Conservation (phyloP, 1,284 basidiomycete species). For the Apiotrichum montevideense region DNA sequence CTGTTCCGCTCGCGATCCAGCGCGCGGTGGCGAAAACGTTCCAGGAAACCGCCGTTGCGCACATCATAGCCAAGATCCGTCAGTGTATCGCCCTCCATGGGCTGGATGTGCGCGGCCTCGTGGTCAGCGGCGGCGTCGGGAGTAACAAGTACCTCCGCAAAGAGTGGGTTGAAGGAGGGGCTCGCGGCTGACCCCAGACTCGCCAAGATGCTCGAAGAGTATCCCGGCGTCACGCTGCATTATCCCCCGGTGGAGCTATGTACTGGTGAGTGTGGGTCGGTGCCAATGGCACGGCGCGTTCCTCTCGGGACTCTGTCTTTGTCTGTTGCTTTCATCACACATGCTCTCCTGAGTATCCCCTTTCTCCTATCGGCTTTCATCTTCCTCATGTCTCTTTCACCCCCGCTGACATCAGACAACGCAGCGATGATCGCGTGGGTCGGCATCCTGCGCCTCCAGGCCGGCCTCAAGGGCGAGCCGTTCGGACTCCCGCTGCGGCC, state of each 20-base stretch:
- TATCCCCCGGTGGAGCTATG: conserved; percentile 68
- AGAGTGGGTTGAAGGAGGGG: conserved; percentile 48
- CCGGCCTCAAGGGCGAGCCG: conserved; percentile 53
- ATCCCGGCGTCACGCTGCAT: conserved; percentile 44
- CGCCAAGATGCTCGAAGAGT: conserved; percentile 17
- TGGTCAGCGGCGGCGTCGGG: conserved; percentile 85
- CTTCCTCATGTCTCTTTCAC: background rate
- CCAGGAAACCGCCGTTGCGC: conserved; percentile 62
- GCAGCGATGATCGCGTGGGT: conserved; percentile 94
- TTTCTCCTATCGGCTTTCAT: background rate
- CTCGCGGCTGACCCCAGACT: conserved; percentile 15
- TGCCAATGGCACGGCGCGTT: too few relatives aligned
- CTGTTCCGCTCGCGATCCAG: conserved; percentile 16
- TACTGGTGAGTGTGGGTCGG: conserved; percentile 56
- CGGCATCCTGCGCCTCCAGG: conserved; percentile 70
- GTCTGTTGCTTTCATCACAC: too few relatives aligned
- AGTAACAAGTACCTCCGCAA: conserved; percentile 66
- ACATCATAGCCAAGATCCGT: conserved; percentile 67
- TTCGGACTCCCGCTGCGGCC: conserved; percentile 40
- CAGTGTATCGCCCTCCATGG: conserved; percentile 54
- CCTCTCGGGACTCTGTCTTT: too few relatives aligned
- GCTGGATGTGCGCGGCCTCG: conserved; percentile 54
- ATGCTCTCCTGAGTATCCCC: too few relatives aligned
- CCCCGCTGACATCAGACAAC: conserved; percentile 58
- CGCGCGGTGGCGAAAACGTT: conserved; percentile 60